Conservation (phyloP, 192 early-diverging fungal species). For the Linnemannia zychae region DNA sequence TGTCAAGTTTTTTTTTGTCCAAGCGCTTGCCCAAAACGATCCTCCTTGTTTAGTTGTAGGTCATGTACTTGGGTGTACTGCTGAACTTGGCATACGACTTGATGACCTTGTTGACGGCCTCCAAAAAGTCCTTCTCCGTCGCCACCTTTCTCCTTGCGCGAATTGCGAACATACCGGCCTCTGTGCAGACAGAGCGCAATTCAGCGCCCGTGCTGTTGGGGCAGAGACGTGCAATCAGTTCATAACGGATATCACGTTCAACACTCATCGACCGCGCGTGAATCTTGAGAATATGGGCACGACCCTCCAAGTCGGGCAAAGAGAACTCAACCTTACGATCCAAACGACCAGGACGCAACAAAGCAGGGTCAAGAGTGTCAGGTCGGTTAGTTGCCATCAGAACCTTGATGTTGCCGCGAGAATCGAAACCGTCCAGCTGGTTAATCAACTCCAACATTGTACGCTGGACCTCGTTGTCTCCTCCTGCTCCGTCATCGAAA, state of each 20-base stretch:
- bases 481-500: slow-evolving; percentile 98
- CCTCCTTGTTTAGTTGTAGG: slow-evolving; percentile 69
- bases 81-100: slow-evolving; percentile 99
- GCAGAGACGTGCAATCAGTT: slow-evolving; percentile 97
- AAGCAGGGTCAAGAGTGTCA: slow-evolving; percentile 98
- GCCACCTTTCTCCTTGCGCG: slow-evolving; percentile 98
- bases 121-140: slow-evolving; percentile 99
- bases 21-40: neutral
- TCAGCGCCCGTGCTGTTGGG: slow-evolving; percentile 99
- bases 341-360: slow-evolving; percentile 97
- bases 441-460: slow-evolving; percentile 99
- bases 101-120: slow-evolving; percentile 99
- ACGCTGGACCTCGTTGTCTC: slow-evolving; percentile 99
- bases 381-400: slow-evolving; percentile 98
- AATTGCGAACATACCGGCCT: slow-evolving; percentile 99
- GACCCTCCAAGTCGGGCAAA: slow-evolving; percentile 96
- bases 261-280: slow-evolving; percentile 99
- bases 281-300: slow-evolving; percentile 98
- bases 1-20: neutral
- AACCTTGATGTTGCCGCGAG: slow-evolving; percentile 99
- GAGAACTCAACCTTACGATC: slow-evolving; percentile 99
- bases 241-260: slow-evolving; percentile 99
- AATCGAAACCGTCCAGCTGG: slow-evolving; percentile 99
- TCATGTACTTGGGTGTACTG: slow-evolving; percentile 94
- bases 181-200: slow-evolving; percentile 98